phyloP scores from a whole-genome alignment of 768 basidiomycete genomes.

The Amanita inopinata region DNA sequence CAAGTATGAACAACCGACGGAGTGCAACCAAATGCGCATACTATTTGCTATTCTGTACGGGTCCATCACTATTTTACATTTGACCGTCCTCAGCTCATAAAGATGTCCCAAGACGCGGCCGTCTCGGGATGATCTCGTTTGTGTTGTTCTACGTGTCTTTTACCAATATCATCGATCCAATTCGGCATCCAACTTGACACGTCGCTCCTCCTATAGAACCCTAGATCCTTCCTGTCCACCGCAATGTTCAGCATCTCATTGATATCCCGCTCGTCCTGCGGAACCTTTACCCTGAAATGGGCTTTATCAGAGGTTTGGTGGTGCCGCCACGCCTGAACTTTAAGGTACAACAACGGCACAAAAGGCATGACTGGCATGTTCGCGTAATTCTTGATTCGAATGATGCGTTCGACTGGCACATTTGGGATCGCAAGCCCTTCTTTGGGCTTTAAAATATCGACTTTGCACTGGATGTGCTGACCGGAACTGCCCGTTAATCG shows the following conservation, averaged over 20 bases:
- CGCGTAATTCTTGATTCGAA: background rate
- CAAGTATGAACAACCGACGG: too few species aligned
- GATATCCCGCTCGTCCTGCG: background rate
- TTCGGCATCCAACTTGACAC: background rate
- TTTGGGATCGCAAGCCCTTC: conserved; percentile 25
- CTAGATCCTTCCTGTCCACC: background rate
- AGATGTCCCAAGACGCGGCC: too few species aligned
- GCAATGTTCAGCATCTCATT: background rate
- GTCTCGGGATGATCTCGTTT: too few species aligned
- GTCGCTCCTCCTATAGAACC: too few species aligned
- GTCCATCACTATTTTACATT: too few species aligned
- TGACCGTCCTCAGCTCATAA: too few species aligned
- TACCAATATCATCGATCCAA: background rate
- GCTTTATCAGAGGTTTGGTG: conserved; percentile 21
- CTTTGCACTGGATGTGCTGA: conserved; percentile 20
- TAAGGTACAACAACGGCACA: conserved; percentile 27
- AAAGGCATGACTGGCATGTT: conserved; percentile 28
- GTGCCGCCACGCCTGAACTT: conserved; percentile 32
- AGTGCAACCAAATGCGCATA: too few species aligned
- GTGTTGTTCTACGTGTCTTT: too few species aligned
- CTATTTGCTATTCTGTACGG: too few species aligned
- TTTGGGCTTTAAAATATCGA: conserved; percentile 26
- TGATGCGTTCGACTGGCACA: conserved; percentile 15
- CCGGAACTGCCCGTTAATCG: too few species aligned
- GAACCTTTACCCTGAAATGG: conserved; percentile 24